Evolutionary conservation across 352 stramenopile species (phyloP), one percentile per base, ranked within the genome.

Genomic region (Phytophthora ramorum): DNA sequence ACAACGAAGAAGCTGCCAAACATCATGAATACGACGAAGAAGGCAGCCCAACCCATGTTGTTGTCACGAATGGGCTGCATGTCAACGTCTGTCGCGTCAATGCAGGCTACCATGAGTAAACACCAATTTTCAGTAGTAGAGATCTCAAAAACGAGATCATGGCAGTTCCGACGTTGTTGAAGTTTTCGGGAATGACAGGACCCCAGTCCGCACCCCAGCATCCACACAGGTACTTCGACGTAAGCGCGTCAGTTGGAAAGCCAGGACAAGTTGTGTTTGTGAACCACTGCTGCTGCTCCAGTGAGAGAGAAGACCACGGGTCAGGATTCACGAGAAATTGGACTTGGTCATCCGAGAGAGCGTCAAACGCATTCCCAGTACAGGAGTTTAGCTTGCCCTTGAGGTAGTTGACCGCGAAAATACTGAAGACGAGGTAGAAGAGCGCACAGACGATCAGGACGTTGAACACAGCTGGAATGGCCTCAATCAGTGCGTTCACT

Each of bases 401-500:
- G 43, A 98, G 78, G 55, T 97, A 98, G 40, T 91, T 95, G 0
- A 98, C 92, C 4, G 91, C 85, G 34, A 98, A 79, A 51, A 98
- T 98, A 62, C 90, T 95, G 79, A 98, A 99, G 28, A 98, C 92
- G 12, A 98, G 75, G 50, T 95, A 97, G 64, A 98, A 91, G 0
- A 98, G 66, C 22, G 88, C 70, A 41, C 86, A 98, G 3, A 99
- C 74, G 43, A 97, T 76, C 0, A 94, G 52, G 0, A 97, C 87
- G 65, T 97, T 97, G 2, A 92, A 49, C 2, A 97, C 89, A 3
- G 72, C 75, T 0, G 89, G 91, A 13, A 98, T 95, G 20, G 87
- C 83, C 32, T 90, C 76, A 13, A 98, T 76, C 5, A 98, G 71
- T 4, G 91, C 78, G n/a, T 96, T 97, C 2, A 98, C 90, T 0